Evolutionary conservation across 192 early-diverging fungal species (phyloP), one percentile per base, ranked within the genome.

Genomic region (Umbelopsis isabellina): DNA sequence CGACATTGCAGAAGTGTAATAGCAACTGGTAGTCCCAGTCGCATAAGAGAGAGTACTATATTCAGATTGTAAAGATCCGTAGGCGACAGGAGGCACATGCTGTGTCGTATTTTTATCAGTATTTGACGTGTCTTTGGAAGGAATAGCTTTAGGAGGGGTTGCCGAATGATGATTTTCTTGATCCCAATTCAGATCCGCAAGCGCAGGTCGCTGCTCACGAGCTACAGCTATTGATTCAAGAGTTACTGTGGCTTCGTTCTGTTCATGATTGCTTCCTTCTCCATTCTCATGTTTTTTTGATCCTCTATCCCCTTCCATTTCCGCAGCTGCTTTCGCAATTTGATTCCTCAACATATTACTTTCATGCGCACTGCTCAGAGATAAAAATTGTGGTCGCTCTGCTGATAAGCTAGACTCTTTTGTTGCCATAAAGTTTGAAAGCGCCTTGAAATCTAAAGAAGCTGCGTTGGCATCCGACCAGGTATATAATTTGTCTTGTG

Each of bases 171-270:
- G 27, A 1, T 18, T 16, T 3, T 25, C 30, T 35, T 61, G 55
- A 16, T 18, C 33, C 67, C 67, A 68, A 33, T 52, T 37, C 15
- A 68, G n/a, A 35, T 68, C 67, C 49, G 67, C 67, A 44, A 72
- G 47, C 25, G 58, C 30, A 3, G 61, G 47, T 4, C 61, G 8
- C 13, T 49, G 22, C 18, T 55, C 55, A 13, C 55, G 55, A 61
- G 55, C 25, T n/a, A 33, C 16, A 18, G 55, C 55, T 12, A 72
- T 48, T 3, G 71, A 66, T 20, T 74, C 46, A 9, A 69, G 12
- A 16, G 72, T 74, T 0, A 74, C 55, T 0, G 72, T 74, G 1
- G 67, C 67, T 15, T 74, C 66, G 50, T 74, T 74, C 33, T 74
- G 67, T 3, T 74, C 72, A 1, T 67, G 16, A 51, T 68, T 44